Evolutionary conservation across 1,284 basidiomycete genomes (phyloP).

Genomic region (Cryptococcus deneoformans): DNA sequence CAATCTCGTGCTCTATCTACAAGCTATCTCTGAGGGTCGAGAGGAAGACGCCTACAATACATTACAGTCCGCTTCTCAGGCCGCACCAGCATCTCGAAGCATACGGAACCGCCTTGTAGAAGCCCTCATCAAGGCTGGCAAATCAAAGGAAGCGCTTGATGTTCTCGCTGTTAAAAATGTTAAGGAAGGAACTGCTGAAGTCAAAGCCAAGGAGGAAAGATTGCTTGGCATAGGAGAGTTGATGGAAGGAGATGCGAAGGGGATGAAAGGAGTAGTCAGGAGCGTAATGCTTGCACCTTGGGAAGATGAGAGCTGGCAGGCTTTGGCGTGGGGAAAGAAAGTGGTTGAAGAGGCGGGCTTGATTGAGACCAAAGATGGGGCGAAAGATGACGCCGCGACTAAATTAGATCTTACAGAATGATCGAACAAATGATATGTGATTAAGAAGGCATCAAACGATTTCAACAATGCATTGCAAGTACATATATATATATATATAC

Average conservation of each 20-base stretch:
- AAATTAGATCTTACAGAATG: too few relatives aligned
- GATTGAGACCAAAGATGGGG: not conserved
- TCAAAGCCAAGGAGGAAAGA: constrained; percentile 16
- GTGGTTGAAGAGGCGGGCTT: constrained; percentile 16
- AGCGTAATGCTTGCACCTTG: constrained; percentile 67
- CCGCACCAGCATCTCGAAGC: not conserved
- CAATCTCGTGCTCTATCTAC: constrained; percentile 31
- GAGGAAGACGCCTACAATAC: constrained; percentile 13
- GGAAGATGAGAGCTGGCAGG: constrained; percentile 58
- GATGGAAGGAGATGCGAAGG: constrained; percentile 28
- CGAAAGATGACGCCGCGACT: not conserved
- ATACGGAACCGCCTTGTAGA: constrained; percentile 21
- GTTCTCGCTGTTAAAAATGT: constrained; percentile 23
- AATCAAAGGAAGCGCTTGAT: constrained; percentile 36
- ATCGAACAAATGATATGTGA: too few relatives aligned
- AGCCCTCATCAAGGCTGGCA: constrained; percentile 24
- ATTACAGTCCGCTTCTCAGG: constrained; percentile 13
- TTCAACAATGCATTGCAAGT: too few relatives aligned
- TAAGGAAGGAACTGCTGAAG: constrained; percentile 49
- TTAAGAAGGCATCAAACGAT: too few relatives aligned
- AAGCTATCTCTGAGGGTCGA: constrained; percentile 18
- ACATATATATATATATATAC: too few relatives aligned
- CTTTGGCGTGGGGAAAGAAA: constrained; percentile 34
- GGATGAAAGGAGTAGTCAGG: constrained; percentile 57
- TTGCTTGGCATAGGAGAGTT: constrained; percentile 31